Conservation (phyloP, 805 yeast genomes). For the Jamesozyma rosinii region DNA sequence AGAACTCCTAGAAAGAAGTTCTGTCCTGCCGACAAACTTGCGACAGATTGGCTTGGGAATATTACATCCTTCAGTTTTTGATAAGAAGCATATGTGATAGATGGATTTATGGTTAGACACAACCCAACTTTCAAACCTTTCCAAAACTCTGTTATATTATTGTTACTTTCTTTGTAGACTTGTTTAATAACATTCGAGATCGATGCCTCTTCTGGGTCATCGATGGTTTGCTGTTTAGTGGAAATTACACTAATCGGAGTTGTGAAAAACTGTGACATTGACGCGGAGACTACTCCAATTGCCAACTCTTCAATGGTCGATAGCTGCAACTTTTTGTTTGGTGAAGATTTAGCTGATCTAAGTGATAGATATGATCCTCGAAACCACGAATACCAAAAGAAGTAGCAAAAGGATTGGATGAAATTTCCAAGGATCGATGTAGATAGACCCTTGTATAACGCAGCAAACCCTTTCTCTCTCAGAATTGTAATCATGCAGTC, state of each 20-base stretch:
- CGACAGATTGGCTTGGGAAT: constrained; percentile 25
- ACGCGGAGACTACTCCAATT: constrained; percentile 75
- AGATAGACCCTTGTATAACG: constrained; percentile 64
- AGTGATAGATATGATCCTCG: constrained; percentile 43
- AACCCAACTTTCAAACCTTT: constrained; percentile 72
- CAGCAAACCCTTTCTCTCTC: constrained; percentile 48
- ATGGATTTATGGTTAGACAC: constrained; percentile 72
- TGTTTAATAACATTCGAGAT: constrained; percentile 30
- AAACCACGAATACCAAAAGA: constrained; percentile 77
- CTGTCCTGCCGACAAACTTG: constrained; percentile 46
- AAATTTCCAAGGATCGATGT: constrained; percentile 65
- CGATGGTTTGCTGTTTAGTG: constrained; percentile 52
- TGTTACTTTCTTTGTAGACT: constrained; percentile 43
- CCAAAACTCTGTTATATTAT: constrained; percentile 60
- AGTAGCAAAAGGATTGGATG: constrained; percentile 71
- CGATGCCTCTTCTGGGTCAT: constrained; percentile 19
- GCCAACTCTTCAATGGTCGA: constrained; percentile 56
- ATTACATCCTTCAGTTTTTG: constrained; percentile 53
- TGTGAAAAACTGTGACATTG: constrained; percentile 69
- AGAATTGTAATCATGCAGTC: constrained; percentile 58
- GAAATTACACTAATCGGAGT: constrained; percentile 75
- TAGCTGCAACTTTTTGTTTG: constrained; percentile 10
- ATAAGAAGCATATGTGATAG: constrained; percentile 76
- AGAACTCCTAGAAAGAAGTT: constrained; percentile 68
- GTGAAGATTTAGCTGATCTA: constrained; percentile 18